Evolutionary conservation across 331 rosid species (phyloP), one percentile per base, ranked within the genome.

Genomic region (Phaseolus coccineus): DNA sequence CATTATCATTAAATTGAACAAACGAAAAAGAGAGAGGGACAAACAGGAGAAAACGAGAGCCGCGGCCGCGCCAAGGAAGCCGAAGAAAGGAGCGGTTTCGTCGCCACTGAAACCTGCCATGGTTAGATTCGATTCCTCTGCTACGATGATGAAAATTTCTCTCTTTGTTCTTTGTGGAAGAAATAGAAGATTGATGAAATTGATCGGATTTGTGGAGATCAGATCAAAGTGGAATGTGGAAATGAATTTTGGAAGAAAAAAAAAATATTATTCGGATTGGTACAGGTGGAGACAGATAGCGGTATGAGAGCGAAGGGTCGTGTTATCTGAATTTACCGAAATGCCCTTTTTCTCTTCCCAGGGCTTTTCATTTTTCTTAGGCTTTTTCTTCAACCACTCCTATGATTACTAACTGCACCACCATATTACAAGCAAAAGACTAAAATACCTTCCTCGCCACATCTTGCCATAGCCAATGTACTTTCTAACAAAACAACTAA

Each of bases 61-160:
- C 24, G 90, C 94, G 9, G 94, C 91, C 35, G 93, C 93, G n/a
- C 92, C 89, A 16, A 87, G 90, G 86, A 89, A 87, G 77, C 91
- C 91, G 81, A 90, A 90, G 84, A 92, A 85, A 0, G 92, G 91
- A 44, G 97, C 90, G 24, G 97, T 90, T 84, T 88, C 97, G 28
- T 90, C 91, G 77, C 97, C 92, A 72, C 88, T 84, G 95, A 92
- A 88, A 13, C 64, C 84, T 55, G 87, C 67, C 92, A 81, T 83
- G 28, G 46, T 14, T 67, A 6, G 53, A 24, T 11, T 46, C 14
- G 51, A 46, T 24, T 57, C 63, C 48, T 15, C 37, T 33, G 24
- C 42, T 33, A 64, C 48, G 42, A 11, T 62, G 6, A 30, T 59
- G 27, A 10, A 16, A 35, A 8, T 65, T 31, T 19, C 3, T 19